Evolutionary conservation across 345 rosid genomes (phyloP).

Genomic region (Litchi chinensis): DNA sequence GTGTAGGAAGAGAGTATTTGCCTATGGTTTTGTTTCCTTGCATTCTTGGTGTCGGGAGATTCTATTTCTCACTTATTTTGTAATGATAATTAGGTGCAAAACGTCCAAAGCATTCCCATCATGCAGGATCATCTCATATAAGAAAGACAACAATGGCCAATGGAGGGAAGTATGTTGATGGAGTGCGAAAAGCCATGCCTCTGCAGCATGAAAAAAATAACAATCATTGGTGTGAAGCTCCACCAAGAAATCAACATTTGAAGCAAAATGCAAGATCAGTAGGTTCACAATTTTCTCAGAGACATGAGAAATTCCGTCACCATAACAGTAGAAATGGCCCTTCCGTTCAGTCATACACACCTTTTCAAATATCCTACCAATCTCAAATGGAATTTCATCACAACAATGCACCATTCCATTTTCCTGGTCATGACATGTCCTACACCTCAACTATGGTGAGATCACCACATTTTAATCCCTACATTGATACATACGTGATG

Average conservation of each 20-base stretch:
- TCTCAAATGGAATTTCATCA: constrained; percentile 27
- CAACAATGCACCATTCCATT: constrained; percentile 23
- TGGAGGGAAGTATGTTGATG: constrained; percentile 24
- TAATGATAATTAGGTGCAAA: constrained; percentile 41
- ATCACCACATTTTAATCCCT: constrained; percentile 30
- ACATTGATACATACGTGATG: constrained; percentile 14
- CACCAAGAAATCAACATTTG: constrained; percentile 14
- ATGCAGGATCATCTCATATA: constrained; percentile 26
- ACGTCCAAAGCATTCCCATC: constrained; percentile 35
- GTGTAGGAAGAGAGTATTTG: constrained; percentile 12
- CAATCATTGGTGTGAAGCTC: constrained; percentile 28
- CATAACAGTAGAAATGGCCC: constrained; percentile 23
- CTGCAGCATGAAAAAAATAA: constrained; percentile 10
- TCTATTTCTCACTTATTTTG: not conserved
- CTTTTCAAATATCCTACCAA: constrained; percentile 17
- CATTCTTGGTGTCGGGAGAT: not conserved
- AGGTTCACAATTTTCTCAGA: constrained; percentile 27
- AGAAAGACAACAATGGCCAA: constrained; percentile 31
- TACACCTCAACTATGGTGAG: constrained; percentile 35
- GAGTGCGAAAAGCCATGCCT: constrained; percentile 21
- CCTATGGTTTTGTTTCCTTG: constrained; percentile 4
- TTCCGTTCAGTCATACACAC: constrained; percentile 20
- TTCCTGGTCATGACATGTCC: constrained; percentile 23
- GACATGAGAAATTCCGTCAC: constrained; percentile 26
- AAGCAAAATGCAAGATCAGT: constrained; percentile 18